These are phyloP conservation scores for Juglanconis sp. DNA, from an alignment of 2,329 filamentous ascomycete species.

Conservation along the genomic window DNA sequence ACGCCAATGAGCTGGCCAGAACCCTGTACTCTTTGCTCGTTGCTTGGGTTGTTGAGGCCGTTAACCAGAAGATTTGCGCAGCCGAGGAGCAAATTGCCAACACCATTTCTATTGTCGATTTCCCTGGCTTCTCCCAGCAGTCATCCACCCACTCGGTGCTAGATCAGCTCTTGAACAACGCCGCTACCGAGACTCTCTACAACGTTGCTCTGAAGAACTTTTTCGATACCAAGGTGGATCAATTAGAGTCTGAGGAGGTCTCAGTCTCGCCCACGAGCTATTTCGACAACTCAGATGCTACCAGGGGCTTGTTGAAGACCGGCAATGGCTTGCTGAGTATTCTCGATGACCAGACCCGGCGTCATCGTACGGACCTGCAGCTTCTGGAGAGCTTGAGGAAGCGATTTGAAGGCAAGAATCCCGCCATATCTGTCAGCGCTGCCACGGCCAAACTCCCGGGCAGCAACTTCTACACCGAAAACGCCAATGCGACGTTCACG, in stretches of 20 bases:
- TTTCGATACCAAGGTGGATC: conserved; percentile 89
- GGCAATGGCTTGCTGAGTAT: conserved; percentile 93
- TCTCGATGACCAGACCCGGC: conserved; percentile 89
- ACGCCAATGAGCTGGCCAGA: conserved; percentile 89
- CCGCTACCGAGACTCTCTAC: conserved; percentile 87
- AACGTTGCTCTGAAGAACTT: conserved; percentile 93
- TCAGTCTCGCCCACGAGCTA: conserved; percentile 88
- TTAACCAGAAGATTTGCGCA: conserved; percentile 87
- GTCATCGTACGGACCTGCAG: conserved; percentile 83
- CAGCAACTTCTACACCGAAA: conserved; percentile 85
- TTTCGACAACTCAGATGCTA: conserved; percentile 95
- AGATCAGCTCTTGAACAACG: conserved; percentile 92
- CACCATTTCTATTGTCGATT: conserved; percentile 92
- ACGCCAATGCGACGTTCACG: conserved; percentile 76
- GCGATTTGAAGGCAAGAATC: conserved; percentile 92
- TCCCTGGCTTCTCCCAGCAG: conserved; percentile 88
- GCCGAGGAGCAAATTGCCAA: conserved; percentile 85
- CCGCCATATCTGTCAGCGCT: conserved; percentile 76
- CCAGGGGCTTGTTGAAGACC: conserved; percentile 84
- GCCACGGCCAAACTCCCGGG: conserved; percentile 75
- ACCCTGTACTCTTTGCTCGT: conserved; percentile 93
- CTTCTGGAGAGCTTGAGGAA: conserved; percentile 87
- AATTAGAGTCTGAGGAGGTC: conserved; percentile 92
- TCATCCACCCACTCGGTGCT: conserved; percentile 78
- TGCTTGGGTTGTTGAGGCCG: conserved; percentile 86